These are phyloP conservation scores for Suillus decipiens DNA, from an alignment of 768 basidiomycete genomes.

Conservation along the genomic window DNA sequence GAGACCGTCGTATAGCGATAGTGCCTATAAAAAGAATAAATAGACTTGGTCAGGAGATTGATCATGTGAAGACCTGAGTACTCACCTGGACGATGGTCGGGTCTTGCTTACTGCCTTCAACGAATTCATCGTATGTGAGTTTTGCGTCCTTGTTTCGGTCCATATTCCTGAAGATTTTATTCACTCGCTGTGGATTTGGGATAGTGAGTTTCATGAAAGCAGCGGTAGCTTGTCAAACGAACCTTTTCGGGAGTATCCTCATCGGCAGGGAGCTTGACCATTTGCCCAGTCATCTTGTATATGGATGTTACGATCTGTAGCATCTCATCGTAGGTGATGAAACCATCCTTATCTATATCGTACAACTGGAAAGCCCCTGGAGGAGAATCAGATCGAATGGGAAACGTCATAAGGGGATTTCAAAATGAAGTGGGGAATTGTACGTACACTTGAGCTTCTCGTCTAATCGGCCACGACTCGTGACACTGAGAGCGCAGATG, in stretches of 20 bases:
- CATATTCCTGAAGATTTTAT: constrained; percentile 99
- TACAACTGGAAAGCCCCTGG: constrained; percentile 99
- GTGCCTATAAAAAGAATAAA: constrained; percentile 53
- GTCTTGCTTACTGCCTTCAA: constrained; percentile 97
- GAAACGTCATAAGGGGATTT: not conserved
- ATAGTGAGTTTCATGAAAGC: constrained; percentile 17
- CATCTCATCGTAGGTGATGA: constrained; percentile 99
- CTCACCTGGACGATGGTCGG: constrained; percentile 96
- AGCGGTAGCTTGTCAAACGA: constrained; percentile 10
- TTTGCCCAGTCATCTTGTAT: constrained; percentile 99
- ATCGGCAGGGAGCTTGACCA: constrained; percentile 97
- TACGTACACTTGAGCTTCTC: constrained; percentile 96
- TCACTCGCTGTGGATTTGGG: constrained; percentile 69
- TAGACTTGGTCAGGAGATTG: constrained; percentile 14
- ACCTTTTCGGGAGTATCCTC: constrained; percentile 99
- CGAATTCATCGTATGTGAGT: constrained; percentile 95
- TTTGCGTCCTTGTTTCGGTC: constrained; percentile 93
- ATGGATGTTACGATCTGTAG: constrained; percentile 96
- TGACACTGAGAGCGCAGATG: constrained; percentile 96
- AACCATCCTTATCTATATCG: constrained; percentile 98
- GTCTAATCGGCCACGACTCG: constrained; percentile 88
- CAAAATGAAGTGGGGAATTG: constrained; percentile 11
- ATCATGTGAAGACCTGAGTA: constrained; percentile 17
- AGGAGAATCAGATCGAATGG: constrained; percentile 17
- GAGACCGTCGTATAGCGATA: constrained; percentile 93